These are phyloP conservation scores for Austroboletus niveus DNA, from an alignment of 1,284 basidiomycete species.

Conservation along the genomic window DNA sequence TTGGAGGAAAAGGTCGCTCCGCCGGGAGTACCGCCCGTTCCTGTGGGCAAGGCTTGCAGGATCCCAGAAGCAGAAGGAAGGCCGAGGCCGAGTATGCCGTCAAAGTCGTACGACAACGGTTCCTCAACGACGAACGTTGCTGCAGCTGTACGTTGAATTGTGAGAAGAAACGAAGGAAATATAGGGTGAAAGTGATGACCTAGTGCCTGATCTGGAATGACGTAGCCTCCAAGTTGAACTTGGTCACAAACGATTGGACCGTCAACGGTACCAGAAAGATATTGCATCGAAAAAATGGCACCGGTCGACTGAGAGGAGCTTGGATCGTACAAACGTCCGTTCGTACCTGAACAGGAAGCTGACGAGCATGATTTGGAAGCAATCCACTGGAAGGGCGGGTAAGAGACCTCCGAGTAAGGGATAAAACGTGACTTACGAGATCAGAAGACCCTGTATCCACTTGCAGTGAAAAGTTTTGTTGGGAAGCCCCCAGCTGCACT, in stretches of 20 bases:
- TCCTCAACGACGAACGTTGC: slow-evolving; percentile 51
- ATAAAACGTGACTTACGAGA: slow-evolving; percentile 45
- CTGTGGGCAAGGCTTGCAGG: slow-evolving; percentile 44
- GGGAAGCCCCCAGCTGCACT: slow-evolving; percentile 46
- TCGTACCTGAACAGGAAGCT: slow-evolving; percentile 43
- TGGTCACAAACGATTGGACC: slow-evolving; percentile 69
- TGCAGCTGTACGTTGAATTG: slow-evolving; percentile 43
- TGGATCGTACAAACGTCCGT: slow-evolving; percentile 52
- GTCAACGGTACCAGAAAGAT: slow-evolving; percentile 53
- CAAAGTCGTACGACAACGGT: slow-evolving; percentile 51
- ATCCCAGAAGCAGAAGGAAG: slow-evolving; percentile 67
- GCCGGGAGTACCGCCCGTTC: slow-evolving; percentile 48
- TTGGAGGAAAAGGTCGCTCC: slow-evolving; percentile 65
- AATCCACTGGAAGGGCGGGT: slow-evolving; percentile 51
- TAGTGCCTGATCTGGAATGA: slow-evolving; percentile 58
- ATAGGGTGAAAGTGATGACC: slow-evolving; percentile 37
- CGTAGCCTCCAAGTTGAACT: slow-evolving; percentile 57
- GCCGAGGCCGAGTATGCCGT: slow-evolving; percentile 71
- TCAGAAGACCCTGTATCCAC: slow-evolving; percentile 78
- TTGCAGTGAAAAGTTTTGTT: slow-evolving; percentile 56
- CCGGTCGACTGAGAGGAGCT: slow-evolving; percentile 42
- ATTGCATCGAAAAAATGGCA: slow-evolving; percentile 46
- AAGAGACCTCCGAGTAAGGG: slow-evolving; percentile 1
- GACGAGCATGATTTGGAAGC: slow-evolving; percentile 56
- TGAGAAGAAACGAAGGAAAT: slow-evolving; percentile 5